Percentiles rank a stretch among this genome's conserved stretches.
Evolutionary conservation across 495 filamentous ascomycete genomes (phyloP).

Genomic region (Lasiosphaeria miniovina): DNA sequence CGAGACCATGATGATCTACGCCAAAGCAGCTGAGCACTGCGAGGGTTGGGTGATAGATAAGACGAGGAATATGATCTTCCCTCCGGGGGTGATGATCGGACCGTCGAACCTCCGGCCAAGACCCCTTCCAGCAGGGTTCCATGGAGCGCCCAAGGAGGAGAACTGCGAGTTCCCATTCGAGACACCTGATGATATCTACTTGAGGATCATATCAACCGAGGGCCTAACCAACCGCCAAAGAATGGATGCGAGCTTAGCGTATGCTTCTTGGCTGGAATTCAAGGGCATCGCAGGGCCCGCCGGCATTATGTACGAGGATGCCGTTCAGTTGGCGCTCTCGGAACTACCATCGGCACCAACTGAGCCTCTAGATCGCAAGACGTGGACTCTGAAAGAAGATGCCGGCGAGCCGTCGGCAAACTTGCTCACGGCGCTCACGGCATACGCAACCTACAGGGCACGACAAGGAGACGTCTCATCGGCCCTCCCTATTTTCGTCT

Average conservation of each 20-base stretch:
- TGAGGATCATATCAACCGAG: conserved; percentile 70
- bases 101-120: conserved; percentile 79
- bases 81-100: conserved; percentile 66
- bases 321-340: conserved; percentile 30
- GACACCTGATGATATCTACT: conserved; percentile 66
- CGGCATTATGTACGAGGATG: conserved; percentile 27
- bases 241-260: conserved; percentile 73
- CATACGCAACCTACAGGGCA: conserved; percentile 74
- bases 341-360: conserved; percentile 27
- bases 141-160: conserved; percentile 62
- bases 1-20: conserved; percentile 71
- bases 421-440: conserved; percentile 68
- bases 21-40: conserved; percentile 71
- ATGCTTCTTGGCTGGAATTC: conserved; percentile 79
- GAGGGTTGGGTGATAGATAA: conserved; percentile 73
- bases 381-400: conserved; percentile 55
- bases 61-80: conserved; percentile 61
- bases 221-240: conserved; percentile 73
- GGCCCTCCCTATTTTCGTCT: conserved; percentile 83
- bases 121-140: conserved; percentile 59
- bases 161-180: conserved; percentile 64
- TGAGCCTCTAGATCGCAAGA: conserved; percentile 56
- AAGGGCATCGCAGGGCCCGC: conserved; percentile 51
- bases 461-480: conserved; percentile 55
- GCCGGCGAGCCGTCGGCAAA: conserved; percentile 61